phyloP scores from a whole-genome alignment of 257 asterid genomes.

The Solanum rostratum region DNA sequence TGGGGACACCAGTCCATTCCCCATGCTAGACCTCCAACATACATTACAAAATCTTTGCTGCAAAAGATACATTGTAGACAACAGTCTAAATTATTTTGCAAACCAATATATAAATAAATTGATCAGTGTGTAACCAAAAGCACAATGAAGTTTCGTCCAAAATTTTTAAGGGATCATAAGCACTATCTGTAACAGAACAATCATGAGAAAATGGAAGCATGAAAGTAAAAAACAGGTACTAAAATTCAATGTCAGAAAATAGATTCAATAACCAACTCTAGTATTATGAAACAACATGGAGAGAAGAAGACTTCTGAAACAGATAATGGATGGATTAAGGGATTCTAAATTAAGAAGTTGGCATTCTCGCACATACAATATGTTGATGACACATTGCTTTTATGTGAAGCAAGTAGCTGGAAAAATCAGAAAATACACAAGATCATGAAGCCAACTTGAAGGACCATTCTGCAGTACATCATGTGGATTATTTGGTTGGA shows the following conservation, averaged over 20 bases:
- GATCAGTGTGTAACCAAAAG: not conserved
- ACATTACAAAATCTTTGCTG: conserved; percentile 73
- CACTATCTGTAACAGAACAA: not conserved
- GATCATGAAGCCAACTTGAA: not conserved
- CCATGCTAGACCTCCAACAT: conserved; percentile 89
- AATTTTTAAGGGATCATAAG: not conserved
- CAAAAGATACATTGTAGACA: conserved; percentile 8
- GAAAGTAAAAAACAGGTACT: not conserved
- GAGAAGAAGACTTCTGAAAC: not conserved
- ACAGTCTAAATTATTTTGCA: not conserved
- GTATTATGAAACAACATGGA: not conserved
- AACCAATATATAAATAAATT: not conserved
- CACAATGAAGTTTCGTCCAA: not conserved
- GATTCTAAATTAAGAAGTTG: not conserved
- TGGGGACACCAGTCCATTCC: conserved; percentile 96
- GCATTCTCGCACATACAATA: not conserved
- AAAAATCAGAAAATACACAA: not conserved
- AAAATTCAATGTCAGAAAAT: not conserved
- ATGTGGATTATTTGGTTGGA: not conserved
- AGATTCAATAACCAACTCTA: not conserved
- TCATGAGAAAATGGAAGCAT: not conserved
- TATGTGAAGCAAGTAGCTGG: not conserved
- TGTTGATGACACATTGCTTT: not conserved
- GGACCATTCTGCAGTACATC: not conserved
- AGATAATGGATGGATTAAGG: not conserved